Conservation (phyloP, 2,329 filamentous ascomycete species). For the Aspergillus piperis region DNA sequence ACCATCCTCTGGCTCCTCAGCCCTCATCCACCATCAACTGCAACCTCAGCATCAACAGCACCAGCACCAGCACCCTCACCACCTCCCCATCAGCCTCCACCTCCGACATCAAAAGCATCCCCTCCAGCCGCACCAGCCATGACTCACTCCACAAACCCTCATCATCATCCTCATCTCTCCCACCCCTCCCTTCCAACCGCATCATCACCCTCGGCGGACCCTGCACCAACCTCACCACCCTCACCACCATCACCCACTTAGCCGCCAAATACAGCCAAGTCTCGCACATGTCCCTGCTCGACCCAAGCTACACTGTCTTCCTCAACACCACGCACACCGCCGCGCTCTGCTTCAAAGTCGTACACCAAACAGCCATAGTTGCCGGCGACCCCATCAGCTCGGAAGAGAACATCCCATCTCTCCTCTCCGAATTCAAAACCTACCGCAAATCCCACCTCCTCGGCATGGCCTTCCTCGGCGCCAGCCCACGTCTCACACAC, state of each 20-base stretch:
- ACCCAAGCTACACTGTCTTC: constrained; percentile 45
- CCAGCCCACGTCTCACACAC: constrained; percentile 35
- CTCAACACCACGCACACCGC: constrained; percentile 38
- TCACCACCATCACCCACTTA: constrained; percentile 17
- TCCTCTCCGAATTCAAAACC: constrained; percentile 39
- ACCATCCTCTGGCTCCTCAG: background rate
- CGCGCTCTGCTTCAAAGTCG: constrained; percentile 43
- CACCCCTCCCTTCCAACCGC: background rate
- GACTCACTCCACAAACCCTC: background rate
- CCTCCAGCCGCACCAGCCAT: constrained; percentile 8
- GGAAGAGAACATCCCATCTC: constrained; percentile 20
- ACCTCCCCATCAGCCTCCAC: background rate
- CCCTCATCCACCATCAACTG: background rate
- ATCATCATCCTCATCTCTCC: background rate
- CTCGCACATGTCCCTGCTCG: constrained; percentile 48
- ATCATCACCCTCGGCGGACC: background rate
- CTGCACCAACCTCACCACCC: background rate
- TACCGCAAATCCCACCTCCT: constrained; percentile 35
- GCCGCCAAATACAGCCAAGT: constrained; percentile 39
- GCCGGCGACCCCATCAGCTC: constrained; percentile 44
- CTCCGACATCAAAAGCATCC: background rate
- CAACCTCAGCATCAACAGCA: background rate
- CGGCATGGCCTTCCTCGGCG: constrained; percentile 42
- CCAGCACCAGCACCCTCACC: background rate
- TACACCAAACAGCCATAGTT: constrained; percentile 41